Conservation (phyloP, 2,329 filamentous ascomycete species). For the Alternaria burnsii region DNA sequence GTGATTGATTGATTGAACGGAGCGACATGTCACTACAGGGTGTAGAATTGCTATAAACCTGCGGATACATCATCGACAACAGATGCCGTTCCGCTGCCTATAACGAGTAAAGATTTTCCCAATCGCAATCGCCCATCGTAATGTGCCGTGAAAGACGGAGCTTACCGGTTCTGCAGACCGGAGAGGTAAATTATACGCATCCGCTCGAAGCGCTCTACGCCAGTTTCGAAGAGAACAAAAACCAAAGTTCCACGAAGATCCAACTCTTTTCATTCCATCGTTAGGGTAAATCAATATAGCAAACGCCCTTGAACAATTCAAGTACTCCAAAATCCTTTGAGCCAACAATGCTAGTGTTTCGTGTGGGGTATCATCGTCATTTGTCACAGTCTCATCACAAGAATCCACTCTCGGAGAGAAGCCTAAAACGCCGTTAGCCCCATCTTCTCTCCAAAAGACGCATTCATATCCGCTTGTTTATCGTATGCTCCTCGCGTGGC, state of each 20-base stretch:
- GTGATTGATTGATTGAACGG: background rate
- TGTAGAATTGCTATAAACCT: constrained; percentile 3
- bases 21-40: background rate
- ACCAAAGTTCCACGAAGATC: background rate
- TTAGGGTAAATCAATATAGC: constrained; percentile 3
- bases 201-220: constrained; percentile 4
- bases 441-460: constrained; percentile 6
- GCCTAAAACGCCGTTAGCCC: constrained; percentile 47
- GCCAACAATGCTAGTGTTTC: constrained; percentile 31
- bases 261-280: constrained; percentile 14
- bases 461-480: constrained; percentile 7
- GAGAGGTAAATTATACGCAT: background rate
- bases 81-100: background rate
- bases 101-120: constrained; percentile 1
- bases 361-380: constrained; percentile 45
- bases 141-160: background rate
- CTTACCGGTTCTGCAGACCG: background rate
- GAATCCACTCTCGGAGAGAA: constrained; percentile 65
- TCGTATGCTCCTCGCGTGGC: background rate
- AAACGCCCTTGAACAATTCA: constrained; percentile 11
- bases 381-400: constrained; percentile 51
- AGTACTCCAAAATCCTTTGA: constrained; percentile 21
- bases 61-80: background rate
- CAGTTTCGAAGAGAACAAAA: background rate
- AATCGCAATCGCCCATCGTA: constrained; percentile 1